Conservation (phyloP, 371 early-diverging fungal species). For the Antonospora locustae region DNA sequence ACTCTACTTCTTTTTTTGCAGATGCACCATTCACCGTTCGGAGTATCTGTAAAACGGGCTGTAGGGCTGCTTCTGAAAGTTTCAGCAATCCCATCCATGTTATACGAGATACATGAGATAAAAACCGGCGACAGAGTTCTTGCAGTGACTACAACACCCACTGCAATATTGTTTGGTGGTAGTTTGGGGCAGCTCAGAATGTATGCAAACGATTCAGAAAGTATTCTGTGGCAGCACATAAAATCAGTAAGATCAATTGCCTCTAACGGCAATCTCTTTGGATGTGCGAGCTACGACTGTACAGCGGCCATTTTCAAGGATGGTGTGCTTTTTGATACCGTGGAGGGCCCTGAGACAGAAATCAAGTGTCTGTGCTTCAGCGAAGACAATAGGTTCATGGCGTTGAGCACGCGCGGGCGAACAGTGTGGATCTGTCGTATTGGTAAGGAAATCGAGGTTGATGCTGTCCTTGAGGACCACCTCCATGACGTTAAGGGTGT, state of each 20-base stretch:
- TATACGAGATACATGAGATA: too few relatives aligned
- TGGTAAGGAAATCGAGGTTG: constrained; percentile 34
- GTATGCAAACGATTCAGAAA: too few relatives aligned
- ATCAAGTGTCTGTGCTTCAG: constrained; percentile 35
- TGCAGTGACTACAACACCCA: too few relatives aligned
- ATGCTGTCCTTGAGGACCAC: constrained; percentile 50
- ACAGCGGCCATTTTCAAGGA: constrained; percentile 12
- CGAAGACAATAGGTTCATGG: constrained; percentile 19
- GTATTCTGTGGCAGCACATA: neutral
- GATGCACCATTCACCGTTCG: too few relatives aligned
- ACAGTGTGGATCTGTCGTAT: constrained; percentile 41
- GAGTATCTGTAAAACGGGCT: too few relatives aligned
- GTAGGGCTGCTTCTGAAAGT: too few relatives aligned
- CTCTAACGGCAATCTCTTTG: constrained; percentile 1
- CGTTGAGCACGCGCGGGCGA: constrained; percentile 43
- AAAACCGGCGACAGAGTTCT: too few relatives aligned
- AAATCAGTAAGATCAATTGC: constrained; percentile 7
- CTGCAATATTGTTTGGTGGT: too few relatives aligned
- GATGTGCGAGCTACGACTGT: constrained; percentile 14
- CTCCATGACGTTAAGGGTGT: constrained; percentile 50
- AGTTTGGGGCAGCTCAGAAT: neutral
- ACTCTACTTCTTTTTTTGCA: too few relatives aligned
- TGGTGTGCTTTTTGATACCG: constrained; percentile 24
- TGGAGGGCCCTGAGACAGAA: constrained; percentile 54
- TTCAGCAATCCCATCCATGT: too few relatives aligned